Evolutionary conservation across 164 flowering plant genomes (phyloP).

Genomic region (Tetracentron sinense): DNA sequence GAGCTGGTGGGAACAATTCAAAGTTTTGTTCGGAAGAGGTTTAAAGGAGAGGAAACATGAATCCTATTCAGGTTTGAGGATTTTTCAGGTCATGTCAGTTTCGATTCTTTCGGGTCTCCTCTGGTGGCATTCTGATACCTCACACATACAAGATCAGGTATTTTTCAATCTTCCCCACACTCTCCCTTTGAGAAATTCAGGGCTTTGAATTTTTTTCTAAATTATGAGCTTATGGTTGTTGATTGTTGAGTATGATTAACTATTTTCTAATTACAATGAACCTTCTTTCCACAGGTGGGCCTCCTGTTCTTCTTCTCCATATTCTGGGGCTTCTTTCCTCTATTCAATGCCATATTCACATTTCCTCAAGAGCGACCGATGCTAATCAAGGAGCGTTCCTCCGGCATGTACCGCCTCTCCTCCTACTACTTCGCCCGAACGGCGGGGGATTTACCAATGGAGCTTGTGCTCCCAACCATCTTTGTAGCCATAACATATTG

Average conservation of each 20-base stretch:
- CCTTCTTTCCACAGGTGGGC: conserved; percentile 60
- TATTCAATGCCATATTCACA: conserved; percentile 76
- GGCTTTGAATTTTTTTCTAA: neutral
- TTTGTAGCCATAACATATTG: conserved; percentile 65
- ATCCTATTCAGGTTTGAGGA: conserved; percentile 67
- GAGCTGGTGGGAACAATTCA: conserved; percentile 77
- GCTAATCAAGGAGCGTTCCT: conserved; percentile 71
- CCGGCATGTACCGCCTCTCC: conserved; percentile 88
- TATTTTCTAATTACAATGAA: no score
- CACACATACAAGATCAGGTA: conserved; percentile 86
- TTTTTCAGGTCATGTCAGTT: conserved; percentile 70
- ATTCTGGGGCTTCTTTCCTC: conserved; percentile 95
- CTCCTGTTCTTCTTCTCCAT: conserved; percentile 88
- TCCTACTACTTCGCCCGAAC: conserved; percentile 76
- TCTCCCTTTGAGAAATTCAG: neutral
- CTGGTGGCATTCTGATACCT: conserved; percentile 88
- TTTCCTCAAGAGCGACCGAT: conserved; percentile 84
- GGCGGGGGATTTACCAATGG: conserved; percentile 87
- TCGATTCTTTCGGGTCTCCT: conserved; percentile 70
- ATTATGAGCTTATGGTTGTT: no score
- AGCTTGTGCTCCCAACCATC: conserved; percentile 77
- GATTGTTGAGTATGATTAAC: no score
- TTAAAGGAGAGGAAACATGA: conserved; percentile 77
- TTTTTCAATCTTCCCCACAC: neutral
- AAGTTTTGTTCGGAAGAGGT: conserved; percentile 68